Evolutionary conservation across 306 rosid species (phyloP).

Genomic region (Quercus robur): DNA sequence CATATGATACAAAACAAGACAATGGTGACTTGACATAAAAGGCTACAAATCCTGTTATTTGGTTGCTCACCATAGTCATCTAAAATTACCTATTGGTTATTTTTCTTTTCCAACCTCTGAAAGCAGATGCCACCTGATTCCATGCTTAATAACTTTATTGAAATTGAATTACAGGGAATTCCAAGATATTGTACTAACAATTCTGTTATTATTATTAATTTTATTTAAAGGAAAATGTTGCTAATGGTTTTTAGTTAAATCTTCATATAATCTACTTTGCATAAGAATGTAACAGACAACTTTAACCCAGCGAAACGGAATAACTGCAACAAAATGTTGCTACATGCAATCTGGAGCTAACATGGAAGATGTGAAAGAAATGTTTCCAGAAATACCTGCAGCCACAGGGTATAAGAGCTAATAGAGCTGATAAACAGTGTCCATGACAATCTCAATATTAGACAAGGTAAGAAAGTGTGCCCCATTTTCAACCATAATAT

Average conservation of each 20-base stretch:
- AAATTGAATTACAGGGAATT: not conserved
- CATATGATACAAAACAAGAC: too few species aligned
- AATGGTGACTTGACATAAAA: too few species aligned
- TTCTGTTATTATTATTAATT: not conserved
- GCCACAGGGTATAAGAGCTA: not conserved
- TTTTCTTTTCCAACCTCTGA: not conserved
- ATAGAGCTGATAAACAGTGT: too few species aligned
- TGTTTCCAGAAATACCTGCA: slow-evolving; percentile 21
- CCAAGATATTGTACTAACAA: not conserved
- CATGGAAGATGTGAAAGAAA: not conserved
- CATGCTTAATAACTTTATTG: not conserved
- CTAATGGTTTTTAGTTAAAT: not conserved
- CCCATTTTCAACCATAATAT: too few species aligned
- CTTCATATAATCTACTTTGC: slow-evolving; percentile 18
- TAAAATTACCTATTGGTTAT: too few species aligned
- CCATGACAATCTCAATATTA: not conserved
- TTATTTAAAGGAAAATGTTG: not conserved
- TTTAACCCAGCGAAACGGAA: not conserved
- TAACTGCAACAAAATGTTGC: slow-evolving; percentile 6
- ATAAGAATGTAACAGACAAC: slow-evolving; percentile 7
- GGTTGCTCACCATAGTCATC: too few species aligned
- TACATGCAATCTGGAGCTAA: not conserved
- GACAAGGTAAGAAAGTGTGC: not conserved
- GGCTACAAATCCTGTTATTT: too few species aligned
- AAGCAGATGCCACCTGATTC: not conserved